These are phyloP conservation scores for Globisporangium cystogenes DNA, from an alignment of 352 stramenopile genomes.

Conservation along the genomic window DNA sequence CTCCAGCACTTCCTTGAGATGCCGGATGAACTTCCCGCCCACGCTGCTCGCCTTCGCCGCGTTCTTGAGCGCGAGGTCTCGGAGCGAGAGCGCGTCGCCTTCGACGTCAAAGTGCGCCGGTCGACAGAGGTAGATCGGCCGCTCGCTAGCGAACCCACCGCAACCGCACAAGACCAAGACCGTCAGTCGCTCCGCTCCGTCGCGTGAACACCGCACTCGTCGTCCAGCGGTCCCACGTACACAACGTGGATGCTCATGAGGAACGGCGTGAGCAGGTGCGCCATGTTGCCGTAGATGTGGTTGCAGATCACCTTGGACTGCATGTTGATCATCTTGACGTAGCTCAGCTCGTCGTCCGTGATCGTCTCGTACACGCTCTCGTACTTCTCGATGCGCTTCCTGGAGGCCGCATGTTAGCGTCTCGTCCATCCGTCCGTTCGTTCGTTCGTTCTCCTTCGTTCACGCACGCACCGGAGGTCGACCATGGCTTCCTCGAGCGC, in stretches of 20 bases:
- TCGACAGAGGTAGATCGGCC: slow-evolving; percentile 36
- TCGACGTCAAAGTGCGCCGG: slow-evolving; percentile 28
- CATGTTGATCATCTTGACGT: slow-evolving; percentile 69
- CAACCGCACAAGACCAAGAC: too few species aligned
- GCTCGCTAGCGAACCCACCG: slow-evolving; percentile 13
- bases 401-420: background rate
- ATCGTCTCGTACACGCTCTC: slow-evolving; percentile 62
- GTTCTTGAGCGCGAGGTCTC: slow-evolving; percentile 9
- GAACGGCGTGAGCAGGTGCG: slow-evolving; percentile 39
- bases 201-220: too few species aligned
- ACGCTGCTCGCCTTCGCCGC: slow-evolving; percentile 14
- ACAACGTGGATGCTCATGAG: slow-evolving; percentile 48
- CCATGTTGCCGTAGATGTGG: slow-evolving; percentile 42
- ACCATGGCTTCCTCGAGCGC: slow-evolving; percentile 35
- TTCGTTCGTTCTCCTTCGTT: background rate
- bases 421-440: background rate
- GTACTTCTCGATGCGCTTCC: slow-evolving; percentile 63
- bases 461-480: slow-evolving; percentile 34
- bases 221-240: slow-evolving; percentile 10
- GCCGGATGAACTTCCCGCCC: slow-evolving; percentile 19
- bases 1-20: slow-evolving; percentile 21
- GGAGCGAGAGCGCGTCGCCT: slow-evolving; percentile 18
- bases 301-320: slow-evolving; percentile 56
- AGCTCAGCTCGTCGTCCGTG: slow-evolving; percentile 57
- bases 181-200: too few species aligned